phyloP scores from a whole-genome alignment of 1,284 basidiomycete species.

The Phlebopus sp. region DNA sequence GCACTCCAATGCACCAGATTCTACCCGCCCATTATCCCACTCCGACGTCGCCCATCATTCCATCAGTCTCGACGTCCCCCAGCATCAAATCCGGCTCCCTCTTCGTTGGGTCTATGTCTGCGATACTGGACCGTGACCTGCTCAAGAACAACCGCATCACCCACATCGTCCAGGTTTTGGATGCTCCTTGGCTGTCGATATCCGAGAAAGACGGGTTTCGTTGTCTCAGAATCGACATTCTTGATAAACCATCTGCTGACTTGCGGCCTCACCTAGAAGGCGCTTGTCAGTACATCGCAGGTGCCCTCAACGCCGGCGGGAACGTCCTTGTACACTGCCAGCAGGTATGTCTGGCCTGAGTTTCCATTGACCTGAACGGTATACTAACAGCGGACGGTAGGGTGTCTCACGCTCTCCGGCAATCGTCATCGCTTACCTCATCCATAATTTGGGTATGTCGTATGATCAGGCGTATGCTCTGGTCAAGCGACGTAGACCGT shows the following conservation, averaged over 20 bases:
- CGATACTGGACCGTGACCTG: constrained; percentile 48
- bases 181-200: constrained; percentile 64
- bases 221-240: constrained; percentile 63
- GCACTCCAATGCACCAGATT: constrained; percentile 75
- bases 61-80: constrained; percentile 20
- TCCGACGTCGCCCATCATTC: constrained; percentile 20
- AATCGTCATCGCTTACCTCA: constrained; percentile 68
- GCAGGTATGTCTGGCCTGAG: constrained; percentile 44
- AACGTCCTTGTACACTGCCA: constrained; percentile 68
- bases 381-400: constrained; percentile 38
- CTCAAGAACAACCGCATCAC: constrained; percentile 49
- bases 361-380: neutral
- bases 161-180: constrained; percentile 67
- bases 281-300: constrained; percentile 54
- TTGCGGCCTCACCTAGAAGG: constrained; percentile 53
- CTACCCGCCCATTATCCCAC: constrained; percentile 40
- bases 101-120: constrained; percentile 54
- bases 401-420: constrained; percentile 66
- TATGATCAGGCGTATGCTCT: constrained; percentile 60
- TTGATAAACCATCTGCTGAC: constrained; percentile 54
- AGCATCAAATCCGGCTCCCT: constrained; percentile 37
- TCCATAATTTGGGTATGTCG: constrained; percentile 61
- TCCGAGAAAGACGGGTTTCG: constrained; percentile 56
- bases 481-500: constrained; percentile 58
- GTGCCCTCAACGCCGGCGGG: constrained; percentile 44